A percentile compares a stretch with the other conserved stretches of the same genome.
These are phyloP conservation scores for Isoetes engelmannii DNA, from an alignment of 83 land plant genomes.

Conservation along the genomic window DNA sequence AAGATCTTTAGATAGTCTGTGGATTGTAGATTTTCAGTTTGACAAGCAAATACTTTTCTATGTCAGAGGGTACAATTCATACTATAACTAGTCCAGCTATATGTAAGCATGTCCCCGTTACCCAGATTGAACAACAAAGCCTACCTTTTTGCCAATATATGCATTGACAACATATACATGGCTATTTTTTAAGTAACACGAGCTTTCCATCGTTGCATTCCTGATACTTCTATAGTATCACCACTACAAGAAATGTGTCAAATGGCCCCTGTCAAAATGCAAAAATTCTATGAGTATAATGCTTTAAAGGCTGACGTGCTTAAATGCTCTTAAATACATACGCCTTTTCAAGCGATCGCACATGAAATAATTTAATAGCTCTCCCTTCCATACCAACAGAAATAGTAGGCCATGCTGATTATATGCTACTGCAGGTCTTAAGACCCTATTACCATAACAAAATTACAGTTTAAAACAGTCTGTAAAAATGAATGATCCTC, in stretches of 20 bases:
- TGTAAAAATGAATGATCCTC: background rate
- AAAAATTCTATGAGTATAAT: background rate
- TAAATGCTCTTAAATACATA: constrained; percentile 17
- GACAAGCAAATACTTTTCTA: background rate
- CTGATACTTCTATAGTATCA: constrained; percentile 89
- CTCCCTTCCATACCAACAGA: constrained; percentile 99
- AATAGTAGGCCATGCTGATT: constrained; percentile 97
- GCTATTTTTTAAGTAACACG: constrained; percentile 74
- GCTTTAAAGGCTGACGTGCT: background rate
- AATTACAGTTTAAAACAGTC: background rate
- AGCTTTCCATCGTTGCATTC: constrained; percentile 92
- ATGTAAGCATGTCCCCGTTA: no score
- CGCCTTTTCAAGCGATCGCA: constrained; percentile 96
- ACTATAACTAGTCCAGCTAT: no score
- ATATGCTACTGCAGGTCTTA: constrained; percentile 89
- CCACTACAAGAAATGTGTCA: constrained; percentile 91
- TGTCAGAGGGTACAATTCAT: no score
- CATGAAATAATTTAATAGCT: constrained; percentile 91
- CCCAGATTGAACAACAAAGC: constrained; percentile 3
- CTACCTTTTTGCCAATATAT: constrained; percentile 89
- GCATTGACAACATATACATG: constrained; percentile 91
- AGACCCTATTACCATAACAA: constrained; percentile 63
- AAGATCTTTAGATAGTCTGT: background rate
- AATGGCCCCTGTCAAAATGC: constrained; percentile 67
- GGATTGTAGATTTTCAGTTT: background rate